phyloP scores from a whole-genome alignment of 495 filamentous ascomycete genomes.

The Cercophora sp. region DNA sequence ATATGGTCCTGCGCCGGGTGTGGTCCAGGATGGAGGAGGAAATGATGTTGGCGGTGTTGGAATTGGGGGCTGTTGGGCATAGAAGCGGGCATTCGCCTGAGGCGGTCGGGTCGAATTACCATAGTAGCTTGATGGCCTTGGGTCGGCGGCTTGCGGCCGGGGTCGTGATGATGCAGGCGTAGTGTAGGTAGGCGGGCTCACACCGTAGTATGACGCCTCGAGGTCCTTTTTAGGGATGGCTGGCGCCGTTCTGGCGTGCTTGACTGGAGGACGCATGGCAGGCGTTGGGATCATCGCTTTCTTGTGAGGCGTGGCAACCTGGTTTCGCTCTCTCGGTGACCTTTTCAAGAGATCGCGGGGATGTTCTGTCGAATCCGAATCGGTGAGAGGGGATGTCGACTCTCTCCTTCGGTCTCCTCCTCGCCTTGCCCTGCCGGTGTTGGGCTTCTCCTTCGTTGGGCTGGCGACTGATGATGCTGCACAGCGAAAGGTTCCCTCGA shows the following conservation, averaged over 20 bases:
- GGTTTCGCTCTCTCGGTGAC: conserved; percentile 30
- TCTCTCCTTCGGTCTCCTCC: conserved; percentile 34
- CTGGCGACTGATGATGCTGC: conserved; percentile 28
- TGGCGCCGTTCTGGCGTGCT: conserved; percentile 29
- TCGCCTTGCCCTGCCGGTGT: conserved; percentile 40
- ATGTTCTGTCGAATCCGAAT: conserved; percentile 43
- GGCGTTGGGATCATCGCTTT: conserved; percentile 26
- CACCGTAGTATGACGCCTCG: conserved; percentile 40
- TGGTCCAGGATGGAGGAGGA: conserved; percentile 23
- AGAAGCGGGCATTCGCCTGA: conserved; percentile 24
- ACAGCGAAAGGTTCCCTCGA: conserved; percentile 38
- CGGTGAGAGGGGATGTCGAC: conserved; percentile 35
- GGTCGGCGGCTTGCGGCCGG: conserved; percentile 29
- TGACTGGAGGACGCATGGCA: conserved; percentile 20
- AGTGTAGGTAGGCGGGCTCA: conserved; percentile 24
- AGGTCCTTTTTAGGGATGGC: conserved; percentile 19
- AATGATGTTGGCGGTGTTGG: conserved; percentile 12
- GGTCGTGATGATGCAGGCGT: conserved; percentile 35
- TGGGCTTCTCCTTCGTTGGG: conserved; percentile 42
- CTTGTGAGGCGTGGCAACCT: conserved; percentile 15
- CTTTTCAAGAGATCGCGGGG: conserved; percentile 26
- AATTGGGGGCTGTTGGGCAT: conserved; percentile 16
- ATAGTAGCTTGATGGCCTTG: conserved; percentile 39
- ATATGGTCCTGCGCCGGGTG: conserved; percentile 10
- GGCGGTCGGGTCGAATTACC: conserved; percentile 28